Conservation (phyloP, 2,329 filamentous ascomycete species). For the Botryotinia calthae region DNA sequence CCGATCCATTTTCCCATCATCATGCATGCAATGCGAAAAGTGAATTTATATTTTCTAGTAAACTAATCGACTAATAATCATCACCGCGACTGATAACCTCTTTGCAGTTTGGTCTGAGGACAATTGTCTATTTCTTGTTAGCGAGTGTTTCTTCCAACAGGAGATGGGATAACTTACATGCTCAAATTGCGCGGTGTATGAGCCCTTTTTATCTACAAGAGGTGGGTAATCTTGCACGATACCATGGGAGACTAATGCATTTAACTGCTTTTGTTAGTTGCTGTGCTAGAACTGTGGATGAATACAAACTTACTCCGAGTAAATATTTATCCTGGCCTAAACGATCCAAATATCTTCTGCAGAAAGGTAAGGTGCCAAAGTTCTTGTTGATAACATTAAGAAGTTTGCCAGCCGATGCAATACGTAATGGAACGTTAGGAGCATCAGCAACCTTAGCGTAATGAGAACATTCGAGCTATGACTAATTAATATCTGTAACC, state of each 20-base stretch:
- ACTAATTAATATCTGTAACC: slow-evolving; percentile 22
- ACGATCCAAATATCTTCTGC: slow-evolving; percentile 84
- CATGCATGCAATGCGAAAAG: slow-evolving; percentile 13
- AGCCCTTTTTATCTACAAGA: slow-evolving; percentile 87
- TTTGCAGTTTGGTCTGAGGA: slow-evolving; percentile 76
- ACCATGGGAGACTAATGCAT: slow-evolving; percentile 77
- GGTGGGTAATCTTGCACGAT: slow-evolving; percentile 91
- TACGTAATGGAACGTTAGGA: slow-evolving; percentile 70
- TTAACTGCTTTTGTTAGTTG: slow-evolving; percentile 57
- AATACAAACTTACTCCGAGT: slow-evolving; percentile 63
- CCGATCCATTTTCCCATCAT: not conserved
- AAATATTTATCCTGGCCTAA: slow-evolving; percentile 95
- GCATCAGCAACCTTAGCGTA: slow-evolving; percentile 76
- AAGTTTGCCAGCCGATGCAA: slow-evolving; percentile 80
- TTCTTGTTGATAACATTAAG: slow-evolving; percentile 93
- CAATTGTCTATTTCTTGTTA: slow-evolving; percentile 64
- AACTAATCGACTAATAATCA: slow-evolving; percentile 58
- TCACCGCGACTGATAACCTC: slow-evolving; percentile 85
- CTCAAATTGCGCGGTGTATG: slow-evolving; percentile 91
- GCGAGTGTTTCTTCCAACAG: slow-evolving; percentile 19
- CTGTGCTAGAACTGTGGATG: not conserved
- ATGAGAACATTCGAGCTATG: slow-evolving; percentile 75
- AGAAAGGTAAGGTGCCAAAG: slow-evolving; percentile 90
- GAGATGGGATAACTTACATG: slow-evolving; percentile 56
- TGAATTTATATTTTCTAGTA: not conserved